These are phyloP conservation scores for Puccinia coronata DNA, from an alignment of 1,284 basidiomycete species.

Conservation along the genomic window DNA sequence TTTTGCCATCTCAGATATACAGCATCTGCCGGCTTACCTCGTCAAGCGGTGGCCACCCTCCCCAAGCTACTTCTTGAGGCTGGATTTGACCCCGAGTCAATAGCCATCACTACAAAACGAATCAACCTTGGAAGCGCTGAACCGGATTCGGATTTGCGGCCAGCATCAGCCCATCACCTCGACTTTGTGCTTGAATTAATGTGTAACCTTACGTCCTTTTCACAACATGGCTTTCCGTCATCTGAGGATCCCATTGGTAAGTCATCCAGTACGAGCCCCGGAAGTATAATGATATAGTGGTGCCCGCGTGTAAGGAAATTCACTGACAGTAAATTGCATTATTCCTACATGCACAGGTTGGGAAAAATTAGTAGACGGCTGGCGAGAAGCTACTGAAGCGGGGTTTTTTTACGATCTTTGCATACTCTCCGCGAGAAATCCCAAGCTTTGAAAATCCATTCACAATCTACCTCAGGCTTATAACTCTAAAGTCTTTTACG, in stretches of 20 bases:
- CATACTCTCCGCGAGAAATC: constrained; percentile 25
- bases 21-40: constrained; percentile 35
- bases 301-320: not conserved
- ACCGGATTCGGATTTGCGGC: constrained; percentile 25
- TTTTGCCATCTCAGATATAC: constrained; percentile 14
- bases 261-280: not conserved
- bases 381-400: constrained; percentile 7
- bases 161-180: constrained; percentile 31
- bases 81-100: constrained; percentile 25
- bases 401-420: constrained; percentile 31
- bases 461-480: too few species aligned
- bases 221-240: not conserved
- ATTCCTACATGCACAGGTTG: not conserved
- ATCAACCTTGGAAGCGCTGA: constrained; percentile 39
- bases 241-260: constrained; percentile 11
- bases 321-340: not conserved
- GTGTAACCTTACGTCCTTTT: constrained; percentile 9
- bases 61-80: constrained; percentile 18
- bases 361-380: constrained; percentile 2
- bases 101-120: not conserved
- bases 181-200: constrained; percentile 35
- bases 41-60: constrained; percentile 18
- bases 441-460: constrained; percentile 15
- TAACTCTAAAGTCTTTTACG: not conserved
- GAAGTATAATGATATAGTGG: not conserved